Evolutionary conservation across 78 protist genomes (phyloP).

Genomic region (Chrysochromulina parva): DNA sequence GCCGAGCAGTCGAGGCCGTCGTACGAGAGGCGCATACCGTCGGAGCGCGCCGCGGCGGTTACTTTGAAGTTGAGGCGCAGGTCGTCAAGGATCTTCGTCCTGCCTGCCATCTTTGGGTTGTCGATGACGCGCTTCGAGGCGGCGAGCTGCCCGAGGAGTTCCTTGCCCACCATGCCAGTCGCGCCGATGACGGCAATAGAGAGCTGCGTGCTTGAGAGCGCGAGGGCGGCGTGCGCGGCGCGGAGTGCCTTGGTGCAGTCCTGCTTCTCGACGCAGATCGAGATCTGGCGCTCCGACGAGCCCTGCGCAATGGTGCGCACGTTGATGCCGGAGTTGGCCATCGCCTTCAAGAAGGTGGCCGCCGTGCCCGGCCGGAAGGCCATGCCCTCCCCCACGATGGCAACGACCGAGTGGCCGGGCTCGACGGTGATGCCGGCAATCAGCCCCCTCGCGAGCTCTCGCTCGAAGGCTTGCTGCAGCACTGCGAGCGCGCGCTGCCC

Average conservation of each 20-base stretch:
- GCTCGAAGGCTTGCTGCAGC: not conserved
- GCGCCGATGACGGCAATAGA: not conserved
- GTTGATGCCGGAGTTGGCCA: slow-evolving; percentile 40
- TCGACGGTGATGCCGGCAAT: not conserved
- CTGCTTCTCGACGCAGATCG: not conserved
- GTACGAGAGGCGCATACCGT: not conserved
- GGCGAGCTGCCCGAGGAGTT: not conserved
- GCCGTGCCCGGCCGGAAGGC: slow-evolving; percentile 17
- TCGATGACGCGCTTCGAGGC: not conserved
- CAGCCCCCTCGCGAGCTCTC: not conserved
- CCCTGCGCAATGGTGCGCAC: slow-evolving; percentile 49
- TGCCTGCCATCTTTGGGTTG: too few relatives aligned
- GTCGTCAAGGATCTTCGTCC: not conserved
- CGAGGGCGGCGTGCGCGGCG: slow-evolving; percentile 44
- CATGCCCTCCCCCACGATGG: slow-evolving; percentile 56
- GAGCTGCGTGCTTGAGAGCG: slow-evolving; percentile 12
- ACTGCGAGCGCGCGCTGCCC: slow-evolving; percentile 16
- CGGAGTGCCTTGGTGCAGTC: slow-evolving; percentile 32
- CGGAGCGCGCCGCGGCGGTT: not conserved
- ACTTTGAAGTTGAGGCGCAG: not conserved
- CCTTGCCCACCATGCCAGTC: not conserved
- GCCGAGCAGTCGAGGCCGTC: not conserved
- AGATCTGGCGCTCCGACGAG: slow-evolving; percentile 21
- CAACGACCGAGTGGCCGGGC: slow-evolving; percentile 4
- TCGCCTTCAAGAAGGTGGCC: slow-evolving; percentile 12